phyloP scores from a whole-genome alignment of 2,329 filamentous ascomycete species.

The Aspergillus fijiensis region DNA sequence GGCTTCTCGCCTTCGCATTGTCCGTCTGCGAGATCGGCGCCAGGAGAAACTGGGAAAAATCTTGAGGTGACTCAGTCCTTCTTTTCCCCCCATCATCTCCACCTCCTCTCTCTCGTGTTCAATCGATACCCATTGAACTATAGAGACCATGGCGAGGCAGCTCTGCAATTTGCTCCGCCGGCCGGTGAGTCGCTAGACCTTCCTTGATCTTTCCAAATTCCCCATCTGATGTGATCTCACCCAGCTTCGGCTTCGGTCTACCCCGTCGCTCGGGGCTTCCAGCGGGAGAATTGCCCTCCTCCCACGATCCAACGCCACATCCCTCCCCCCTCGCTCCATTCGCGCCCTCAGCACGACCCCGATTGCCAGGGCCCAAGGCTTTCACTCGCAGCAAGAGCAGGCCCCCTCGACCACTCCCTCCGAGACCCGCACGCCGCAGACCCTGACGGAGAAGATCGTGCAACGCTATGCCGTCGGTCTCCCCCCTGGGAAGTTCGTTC shows the following conservation, averaged over 20 bases:
- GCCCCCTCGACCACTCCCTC: constrained; percentile 65
- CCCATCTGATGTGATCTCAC: background rate
- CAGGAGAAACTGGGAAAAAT: background rate
- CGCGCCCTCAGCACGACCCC: background rate
- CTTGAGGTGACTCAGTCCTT: background rate
- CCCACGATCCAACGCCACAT: background rate
- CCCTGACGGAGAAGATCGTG: constrained; percentile 88
- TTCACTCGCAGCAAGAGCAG: constrained; percentile 64
- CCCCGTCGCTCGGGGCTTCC: background rate
- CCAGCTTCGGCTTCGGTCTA: background rate
- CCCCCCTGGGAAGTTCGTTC: constrained; percentile 70
- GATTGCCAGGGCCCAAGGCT: constrained; percentile 47
- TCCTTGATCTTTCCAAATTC: background rate
- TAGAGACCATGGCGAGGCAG: background rate
- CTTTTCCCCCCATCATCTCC: background rate
- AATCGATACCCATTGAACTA: background rate
- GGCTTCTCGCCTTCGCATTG: background rate
- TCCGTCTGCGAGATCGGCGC: background rate
- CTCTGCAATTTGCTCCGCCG: background rate
- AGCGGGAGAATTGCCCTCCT: background rate
- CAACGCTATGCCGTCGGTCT: constrained; percentile 78
- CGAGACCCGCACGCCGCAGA: constrained; percentile 65
- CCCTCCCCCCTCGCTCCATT: background rate
- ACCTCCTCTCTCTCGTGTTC: background rate
- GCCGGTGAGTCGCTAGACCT: background rate